These are phyloP conservation scores for Pseudozyma tsukubaensis DNA, from an alignment of 1,284 basidiomycete species.

Conservation along the genomic window DNA sequence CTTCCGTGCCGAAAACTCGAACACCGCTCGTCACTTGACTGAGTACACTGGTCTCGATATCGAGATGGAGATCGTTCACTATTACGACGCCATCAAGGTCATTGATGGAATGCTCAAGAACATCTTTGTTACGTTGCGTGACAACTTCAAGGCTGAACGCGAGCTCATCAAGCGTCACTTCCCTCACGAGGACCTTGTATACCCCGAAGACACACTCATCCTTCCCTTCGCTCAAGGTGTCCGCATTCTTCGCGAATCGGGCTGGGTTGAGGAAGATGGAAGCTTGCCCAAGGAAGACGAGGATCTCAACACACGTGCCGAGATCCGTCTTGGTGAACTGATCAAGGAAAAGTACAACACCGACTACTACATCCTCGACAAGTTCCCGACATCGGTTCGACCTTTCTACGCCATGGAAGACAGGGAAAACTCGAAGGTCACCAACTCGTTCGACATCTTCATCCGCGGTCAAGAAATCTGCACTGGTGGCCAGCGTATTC, in stretches of 20 bases:
- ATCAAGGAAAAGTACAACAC: constrained; percentile 93
- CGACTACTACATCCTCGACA: constrained; percentile 73
- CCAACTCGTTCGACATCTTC: constrained; percentile 67
- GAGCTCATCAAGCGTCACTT: constrained; percentile 56
- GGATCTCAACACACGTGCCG: constrained; percentile 81
- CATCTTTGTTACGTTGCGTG: constrained; percentile 54
- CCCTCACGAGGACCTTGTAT: constrained; percentile 63
- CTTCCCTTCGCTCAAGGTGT: constrained; percentile 89
- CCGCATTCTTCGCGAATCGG: constrained; percentile 73
- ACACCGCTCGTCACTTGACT: constrained; percentile 65
- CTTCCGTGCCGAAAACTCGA: constrained; percentile 66
- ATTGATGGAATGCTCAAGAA: constrained; percentile 65
- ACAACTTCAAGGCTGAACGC: constrained; percentile 47
- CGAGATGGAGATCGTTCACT: constrained; percentile 65
- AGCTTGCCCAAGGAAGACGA: constrained; percentile 59
- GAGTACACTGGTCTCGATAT: constrained; percentile 66
- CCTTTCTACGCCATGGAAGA: constrained; percentile 85
- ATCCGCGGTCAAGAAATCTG: constrained; percentile 68
- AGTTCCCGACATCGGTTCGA: constrained; percentile 77
- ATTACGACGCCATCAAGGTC: constrained; percentile 63
- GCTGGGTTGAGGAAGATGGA: constrained; percentile 62
- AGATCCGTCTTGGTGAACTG: constrained; percentile 88
- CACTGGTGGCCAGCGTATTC: constrained; percentile 68
- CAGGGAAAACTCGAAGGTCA: constrained; percentile 69
- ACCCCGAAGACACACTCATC: constrained; percentile 69